A percentile compares a stretch with the other conserved stretches of the same genome.
Evolutionary conservation across 2,329 filamentous ascomycete species (phyloP).

Genomic region (Claviceps pazoutovae): DNA sequence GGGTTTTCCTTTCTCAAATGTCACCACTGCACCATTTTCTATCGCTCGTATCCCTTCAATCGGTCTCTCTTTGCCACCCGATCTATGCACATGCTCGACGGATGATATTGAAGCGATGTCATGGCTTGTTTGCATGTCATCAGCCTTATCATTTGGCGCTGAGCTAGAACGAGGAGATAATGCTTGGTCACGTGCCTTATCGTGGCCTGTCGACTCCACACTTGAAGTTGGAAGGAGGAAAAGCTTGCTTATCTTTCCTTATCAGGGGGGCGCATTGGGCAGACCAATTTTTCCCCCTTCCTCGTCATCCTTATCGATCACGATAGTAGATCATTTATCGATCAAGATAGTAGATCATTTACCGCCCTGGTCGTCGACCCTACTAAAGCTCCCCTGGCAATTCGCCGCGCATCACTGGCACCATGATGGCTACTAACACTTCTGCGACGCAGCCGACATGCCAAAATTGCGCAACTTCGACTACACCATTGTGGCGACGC

Average conservation of each 20-base stretch:
- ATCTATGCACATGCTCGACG: not conserved
- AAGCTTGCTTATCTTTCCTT: constrained; percentile 19
- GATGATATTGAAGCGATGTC: not conserved
- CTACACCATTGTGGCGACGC: constrained; percentile 91
- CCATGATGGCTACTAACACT: constrained; percentile 43
- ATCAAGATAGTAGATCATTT: constrained; percentile 20
- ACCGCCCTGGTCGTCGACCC: constrained; percentile 15
- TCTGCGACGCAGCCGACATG: constrained; percentile 73
- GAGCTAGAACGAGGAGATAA: constrained; percentile 5
- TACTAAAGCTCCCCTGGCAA: constrained; percentile 9
- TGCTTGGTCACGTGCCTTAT: constrained; percentile 18
- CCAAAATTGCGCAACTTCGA: constrained; percentile 91
- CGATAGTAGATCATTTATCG: constrained; percentile 20
- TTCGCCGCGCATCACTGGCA: constrained; percentile 18
- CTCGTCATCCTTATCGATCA: constrained; percentile 25
- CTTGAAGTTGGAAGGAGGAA: not conserved
- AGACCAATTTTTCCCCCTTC: constrained; percentile 20
- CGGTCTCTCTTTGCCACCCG: not conserved
- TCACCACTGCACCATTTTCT: not conserved
- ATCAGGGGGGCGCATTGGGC: constrained; percentile 19
- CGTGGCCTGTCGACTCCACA: constrained; percentile 1
- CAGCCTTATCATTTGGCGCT: not conserved
- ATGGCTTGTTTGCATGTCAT: not conserved
- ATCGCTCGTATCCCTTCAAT: not conserved
- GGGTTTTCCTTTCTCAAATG: not conserved